Base-by-base conservation (phyloP, 306 rosid genomes). In the Begonia peltatifolia region DNA sequence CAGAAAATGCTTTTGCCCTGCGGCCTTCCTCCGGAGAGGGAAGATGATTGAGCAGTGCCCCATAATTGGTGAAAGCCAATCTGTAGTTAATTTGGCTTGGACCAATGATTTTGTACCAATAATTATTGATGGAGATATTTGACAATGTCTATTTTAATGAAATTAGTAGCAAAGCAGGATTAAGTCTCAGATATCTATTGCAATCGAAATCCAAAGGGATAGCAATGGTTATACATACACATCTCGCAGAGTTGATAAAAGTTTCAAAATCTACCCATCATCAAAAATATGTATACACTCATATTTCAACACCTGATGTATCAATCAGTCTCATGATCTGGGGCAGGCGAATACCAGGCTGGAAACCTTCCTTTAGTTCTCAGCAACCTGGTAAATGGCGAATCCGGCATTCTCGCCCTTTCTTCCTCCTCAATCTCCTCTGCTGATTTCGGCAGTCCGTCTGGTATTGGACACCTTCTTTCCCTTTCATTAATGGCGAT, bases 1-100 rank as follows among this genome's bases (percentile, higher is more conserved):
- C 79, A 84, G 97, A 88, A 82, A 77, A 88, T 88, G 97, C 93
- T 88, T 30, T 64, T 88, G 72, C 97, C 97, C 30, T 88, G 97
- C 30, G 95, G 97, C 52, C 77, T 86, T 52, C 93, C 95, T 52
- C 95, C 97, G 1, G 97, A 88, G 54, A 82, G 88, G 65, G 95
- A 88, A 66, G 89, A 88, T 35, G 97, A 88, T 56, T 88, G 68
- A 75, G 35, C 35, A 25, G 35, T 6, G 6, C 35, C 2, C 35
- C 35, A 25, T 3, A 25, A 6, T 3, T 25, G 35, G 35, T 25
- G 35, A 25, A 25, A 25, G 35, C 35, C 35, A 25, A 25, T 25
- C 35, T 25, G 35, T 25, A 25, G 6, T 25, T 25, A 25, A 25
- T 25, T 30, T 7, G 6, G 38, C 38, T 30, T 30, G 38, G 38